These are phyloP conservation scores for Sequoiadendron giganteum DNA, from an alignment of 75 land plant species.

Conservation along the genomic window DNA sequence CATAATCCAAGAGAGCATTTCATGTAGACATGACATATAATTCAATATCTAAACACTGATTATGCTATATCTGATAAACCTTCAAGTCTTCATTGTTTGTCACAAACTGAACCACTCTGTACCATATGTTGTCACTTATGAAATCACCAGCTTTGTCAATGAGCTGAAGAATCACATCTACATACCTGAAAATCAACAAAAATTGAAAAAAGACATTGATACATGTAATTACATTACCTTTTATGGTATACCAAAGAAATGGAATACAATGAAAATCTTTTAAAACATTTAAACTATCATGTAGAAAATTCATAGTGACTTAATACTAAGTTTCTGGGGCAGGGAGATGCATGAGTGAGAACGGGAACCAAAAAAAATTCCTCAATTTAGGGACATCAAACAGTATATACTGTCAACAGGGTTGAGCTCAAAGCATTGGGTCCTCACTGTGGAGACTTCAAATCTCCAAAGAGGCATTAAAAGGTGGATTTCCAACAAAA, in stretches of 20 bases:
- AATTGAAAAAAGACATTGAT: not conserved
- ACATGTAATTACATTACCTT: not conserved
- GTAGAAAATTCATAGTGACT: not conserved
- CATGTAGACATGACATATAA: conserved; percentile 1
- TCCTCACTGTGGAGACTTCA: no score
- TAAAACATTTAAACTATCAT: not conserved
- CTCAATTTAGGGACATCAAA: no score
- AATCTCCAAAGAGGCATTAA: no score
- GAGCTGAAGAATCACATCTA: conserved; percentile 97
- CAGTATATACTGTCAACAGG: no score
- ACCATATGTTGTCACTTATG: conserved; percentile 99
- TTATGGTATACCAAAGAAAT: not conserved
- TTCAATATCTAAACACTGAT: not conserved
- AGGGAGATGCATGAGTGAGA: no score
- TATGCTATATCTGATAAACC: no score
- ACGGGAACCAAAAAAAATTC: no score
- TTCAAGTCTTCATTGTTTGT: conserved; percentile 98
- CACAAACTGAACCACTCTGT: conserved; percentile 97
- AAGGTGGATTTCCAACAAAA: no score
- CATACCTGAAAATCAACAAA: conserved; percentile 76
- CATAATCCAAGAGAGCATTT: conserved; percentile 8
- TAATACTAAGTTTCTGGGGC: no score
- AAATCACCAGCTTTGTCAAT: conserved; percentile 99
- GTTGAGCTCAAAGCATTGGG: no score
- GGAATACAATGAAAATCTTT: not conserved